Conservation (phyloP, 2,329 filamentous ascomycete genomes). For the Penicillium polonicum region DNA sequence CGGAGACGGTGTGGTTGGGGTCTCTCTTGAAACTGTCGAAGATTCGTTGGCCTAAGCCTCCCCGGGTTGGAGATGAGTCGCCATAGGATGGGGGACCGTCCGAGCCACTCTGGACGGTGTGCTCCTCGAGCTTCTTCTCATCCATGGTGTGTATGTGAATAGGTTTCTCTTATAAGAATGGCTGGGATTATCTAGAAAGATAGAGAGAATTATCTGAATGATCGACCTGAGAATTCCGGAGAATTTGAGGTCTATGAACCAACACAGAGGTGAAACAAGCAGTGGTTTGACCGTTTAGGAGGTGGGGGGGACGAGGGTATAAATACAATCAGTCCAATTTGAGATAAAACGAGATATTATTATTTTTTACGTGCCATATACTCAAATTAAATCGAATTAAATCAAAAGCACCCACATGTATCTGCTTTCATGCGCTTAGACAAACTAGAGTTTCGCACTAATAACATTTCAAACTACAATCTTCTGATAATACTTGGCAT, state of each 20-base stretch:
- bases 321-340: conserved; percentile 4
- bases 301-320: conserved; percentile 1
- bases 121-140: conserved; percentile 30
- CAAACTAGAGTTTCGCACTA: conserved; percentile 6
- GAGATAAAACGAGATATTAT: neutral
- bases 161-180: neutral
- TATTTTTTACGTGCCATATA: neutral
- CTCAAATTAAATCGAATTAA: neutral
- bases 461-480: neutral
- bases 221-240: neutral
- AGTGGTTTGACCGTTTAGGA: neutral
- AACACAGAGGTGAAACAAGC: neutral
- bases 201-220: neutral
- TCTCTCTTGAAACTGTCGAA: conserved; percentile 47
- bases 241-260: neutral
- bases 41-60: conserved; percentile 30
- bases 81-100: conserved; percentile 35
- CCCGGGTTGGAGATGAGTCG: conserved; percentile 26
- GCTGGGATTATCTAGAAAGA: neutral
- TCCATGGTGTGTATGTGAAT: conserved; percentile 27
- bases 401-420: neutral
- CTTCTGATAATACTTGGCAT: conserved; percentile 9
- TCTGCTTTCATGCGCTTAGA: conserved; percentile 6
- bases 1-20: conserved; percentile 39
- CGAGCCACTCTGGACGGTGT: conserved; percentile 20